phyloP scores from a whole-genome alignment of 345 rosid species.

The Cardamine occulta region DNA sequence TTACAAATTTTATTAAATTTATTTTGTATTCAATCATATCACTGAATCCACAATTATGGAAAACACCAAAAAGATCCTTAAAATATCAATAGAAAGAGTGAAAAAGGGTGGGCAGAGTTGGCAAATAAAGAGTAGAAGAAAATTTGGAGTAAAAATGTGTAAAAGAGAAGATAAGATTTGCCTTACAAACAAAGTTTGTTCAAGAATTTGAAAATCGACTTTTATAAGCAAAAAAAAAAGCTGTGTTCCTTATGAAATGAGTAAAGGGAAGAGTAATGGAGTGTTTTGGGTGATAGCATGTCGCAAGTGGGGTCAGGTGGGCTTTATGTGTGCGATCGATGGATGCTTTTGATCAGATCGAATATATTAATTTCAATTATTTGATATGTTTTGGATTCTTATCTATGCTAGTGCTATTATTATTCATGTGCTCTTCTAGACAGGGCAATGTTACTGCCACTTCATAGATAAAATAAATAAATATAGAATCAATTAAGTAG shows the following conservation, averaged over 20 bases:
- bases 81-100: background rate
- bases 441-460: constrained; percentile 35
- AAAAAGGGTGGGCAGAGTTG: background rate
- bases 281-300: constrained; percentile 35
- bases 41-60: background rate
- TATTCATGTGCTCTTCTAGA: constrained; percentile 43
- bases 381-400: constrained; percentile 39
- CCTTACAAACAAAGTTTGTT: constrained; percentile 37
- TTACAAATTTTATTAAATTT: too few species aligned
- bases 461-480: background rate
- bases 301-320: constrained; percentile 36
- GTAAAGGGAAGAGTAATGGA: constrained; percentile 35
- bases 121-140: background rate
- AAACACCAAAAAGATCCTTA: constrained; percentile 8
- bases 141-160: constrained; percentile 20
- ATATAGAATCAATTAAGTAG: background rate
- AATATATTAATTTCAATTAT: constrained; percentile 36
- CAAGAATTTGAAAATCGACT: background rate
- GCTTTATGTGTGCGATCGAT: constrained; percentile 26
- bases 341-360: constrained; percentile 43
- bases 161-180: background rate
- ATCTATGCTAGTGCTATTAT: constrained; percentile 34
- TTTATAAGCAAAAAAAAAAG: background rate
- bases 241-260: constrained; percentile 37
- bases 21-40: background rate